Evolutionary conservation across 164 flowering plant species (phyloP), one percentile per base, ranked within the genome.

Genomic region (Nelumbo lutea): DNA sequence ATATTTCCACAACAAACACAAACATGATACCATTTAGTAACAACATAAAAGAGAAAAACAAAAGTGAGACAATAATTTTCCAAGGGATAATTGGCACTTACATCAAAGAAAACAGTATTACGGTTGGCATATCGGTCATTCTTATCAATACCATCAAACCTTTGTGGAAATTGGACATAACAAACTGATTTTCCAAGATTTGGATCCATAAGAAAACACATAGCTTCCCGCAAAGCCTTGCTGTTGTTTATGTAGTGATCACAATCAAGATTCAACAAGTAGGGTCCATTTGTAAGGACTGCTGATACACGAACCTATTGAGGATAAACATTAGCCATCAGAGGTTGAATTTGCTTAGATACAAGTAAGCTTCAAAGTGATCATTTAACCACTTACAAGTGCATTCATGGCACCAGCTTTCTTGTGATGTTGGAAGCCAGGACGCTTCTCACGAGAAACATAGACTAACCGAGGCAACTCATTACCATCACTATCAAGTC

Each of bases 51-150:
- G 27, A 27, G 27, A 27, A 27, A 27, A 27, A 27, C 27, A 27
- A 27, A 27, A 27, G 27, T 45, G 53, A 51, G 15, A 2, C 14
- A 43, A 27, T 27, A 27, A 27, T 27, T 27, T 27, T 27, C n/a
- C 15, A 27, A 14, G 41, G 5, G 11, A 14, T 46, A 46, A 57
- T 9, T 9, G 6, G 14, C 3, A 72, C 88, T 67, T 75, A 83
- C 86, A 77, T 83, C 86, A 68, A 83, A 86, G 84, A 86, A 86
- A 27, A 86, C 90, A 66, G 85, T 84, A 68, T 86, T 86, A 38
- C 87, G 78, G 66, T 86, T 86, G 64, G 90, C 85, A 71, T 86
- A 86, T 67, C 90, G 70, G 71, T 86, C 90, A 67, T 81, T 79
- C 45, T 76, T 79, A 79, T 86, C 90, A 72, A 86, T 86, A 50